Conservation (phyloP, 192 early-diverging fungal species). For the Podila epicladia region DNA sequence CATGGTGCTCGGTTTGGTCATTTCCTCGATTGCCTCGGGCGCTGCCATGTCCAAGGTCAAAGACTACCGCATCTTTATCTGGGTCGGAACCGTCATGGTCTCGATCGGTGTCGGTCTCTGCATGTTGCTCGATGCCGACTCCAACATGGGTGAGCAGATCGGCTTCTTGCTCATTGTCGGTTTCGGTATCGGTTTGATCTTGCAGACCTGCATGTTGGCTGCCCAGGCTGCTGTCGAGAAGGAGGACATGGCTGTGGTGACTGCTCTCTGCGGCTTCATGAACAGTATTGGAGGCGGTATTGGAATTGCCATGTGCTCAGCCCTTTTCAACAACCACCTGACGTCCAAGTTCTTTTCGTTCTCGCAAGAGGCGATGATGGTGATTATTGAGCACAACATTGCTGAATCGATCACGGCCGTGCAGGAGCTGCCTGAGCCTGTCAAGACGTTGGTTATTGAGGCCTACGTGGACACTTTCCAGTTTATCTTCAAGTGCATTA, state of each 20-base stretch:
- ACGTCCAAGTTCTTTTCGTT: conserved; percentile 17
- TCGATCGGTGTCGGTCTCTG: conserved; percentile 71
- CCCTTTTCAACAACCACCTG: conserved; percentile 67
- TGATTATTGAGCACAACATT: conserved; percentile 7
- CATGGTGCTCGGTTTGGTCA: conserved; percentile 72
- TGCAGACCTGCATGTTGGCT: conserved; percentile 79
- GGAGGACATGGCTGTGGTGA: conserved; percentile 74
- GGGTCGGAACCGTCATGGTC: conserved; percentile 69
- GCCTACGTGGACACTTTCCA: conserved; percentile 64
- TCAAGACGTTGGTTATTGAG: conserved; percentile 48
- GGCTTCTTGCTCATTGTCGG: conserved; percentile 75
- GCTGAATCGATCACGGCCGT: conserved; percentile 26
- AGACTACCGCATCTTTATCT: conserved; percentile 69
- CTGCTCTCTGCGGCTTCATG: conserved; percentile 71
- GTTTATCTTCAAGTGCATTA: conserved; percentile 60
- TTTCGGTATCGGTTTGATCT: conserved; percentile 74
- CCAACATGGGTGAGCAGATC: conserved; percentile 60
- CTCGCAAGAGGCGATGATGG: not conserved
- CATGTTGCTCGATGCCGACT: conserved; percentile 62
- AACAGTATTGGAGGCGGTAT: conserved; percentile 55
- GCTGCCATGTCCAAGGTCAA: conserved; percentile 66
- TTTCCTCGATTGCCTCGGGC: conserved; percentile 75
- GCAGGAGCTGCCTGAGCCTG: conserved; percentile 32
- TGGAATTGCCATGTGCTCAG: conserved; percentile 71
- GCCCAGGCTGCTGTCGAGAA: conserved; percentile 73